Percentiles rank a stretch among this genome's conserved stretches.
phyloP scores from a whole-genome alignment of 148 eudicot species.

The Spergularia bocconei region DNA sequence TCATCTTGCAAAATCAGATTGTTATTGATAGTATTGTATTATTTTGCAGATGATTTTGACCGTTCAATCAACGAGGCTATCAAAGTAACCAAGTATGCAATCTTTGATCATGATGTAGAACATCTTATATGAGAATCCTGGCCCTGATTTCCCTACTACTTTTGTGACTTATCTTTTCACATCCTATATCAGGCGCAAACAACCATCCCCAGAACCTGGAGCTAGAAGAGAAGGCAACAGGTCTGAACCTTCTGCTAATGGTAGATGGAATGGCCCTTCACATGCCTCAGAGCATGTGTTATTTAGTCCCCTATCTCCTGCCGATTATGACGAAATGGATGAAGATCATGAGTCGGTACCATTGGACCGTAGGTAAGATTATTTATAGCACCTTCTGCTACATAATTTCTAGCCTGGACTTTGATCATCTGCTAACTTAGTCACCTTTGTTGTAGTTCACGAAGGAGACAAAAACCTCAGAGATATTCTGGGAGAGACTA shows the following conservation, averaged over 20 bases:
- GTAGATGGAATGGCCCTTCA: constrained; percentile 51
- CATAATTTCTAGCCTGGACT: not conserved
- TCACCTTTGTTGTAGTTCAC: constrained; percentile 41
- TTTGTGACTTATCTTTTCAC: not conserved
- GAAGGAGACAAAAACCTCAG: constrained; percentile 76
- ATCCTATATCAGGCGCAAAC: constrained; percentile 50
- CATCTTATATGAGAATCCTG: not conserved
- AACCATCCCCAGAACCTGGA: constrained; percentile 56
- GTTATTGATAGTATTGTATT: constrained; percentile 10
- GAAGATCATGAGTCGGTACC: constrained; percentile 42
- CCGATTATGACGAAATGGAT: constrained; percentile 53
- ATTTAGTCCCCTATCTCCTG: constrained; percentile 56
- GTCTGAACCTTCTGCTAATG: constrained; percentile 54
- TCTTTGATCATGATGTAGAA: not conserved
- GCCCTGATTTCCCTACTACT: not conserved
- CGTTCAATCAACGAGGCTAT: constrained; percentile 80
- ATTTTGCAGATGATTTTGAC: constrained; percentile 45
- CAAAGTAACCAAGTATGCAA: constrained; percentile 76
- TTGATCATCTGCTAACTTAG: not conserved
- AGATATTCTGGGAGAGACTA: constrained; percentile 68
- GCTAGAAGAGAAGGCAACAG: constrained; percentile 43
- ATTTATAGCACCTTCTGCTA: not conserved
- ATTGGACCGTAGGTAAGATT: constrained; percentile 66
- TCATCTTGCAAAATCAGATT: no score
- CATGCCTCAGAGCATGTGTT: constrained; percentile 37